These are phyloP conservation scores for Amanita molliuscula DNA, from an alignment of 768 basidiomycete species.

Conservation along the genomic window DNA sequence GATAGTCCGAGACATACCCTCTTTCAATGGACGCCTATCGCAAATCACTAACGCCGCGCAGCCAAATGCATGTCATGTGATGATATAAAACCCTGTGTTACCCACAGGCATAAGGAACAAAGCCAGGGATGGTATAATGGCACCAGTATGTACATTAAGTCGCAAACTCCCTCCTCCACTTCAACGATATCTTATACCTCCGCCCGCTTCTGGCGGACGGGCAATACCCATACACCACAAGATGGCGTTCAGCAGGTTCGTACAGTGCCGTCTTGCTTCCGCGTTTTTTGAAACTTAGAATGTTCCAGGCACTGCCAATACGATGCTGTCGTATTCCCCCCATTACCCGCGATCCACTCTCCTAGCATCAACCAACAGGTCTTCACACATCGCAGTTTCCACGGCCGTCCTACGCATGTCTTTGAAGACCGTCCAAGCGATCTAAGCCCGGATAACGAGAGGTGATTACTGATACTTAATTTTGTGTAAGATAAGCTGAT, in stretches of 20 bases:
- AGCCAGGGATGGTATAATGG: background rate
- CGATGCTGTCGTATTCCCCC: constrained; percentile 30
- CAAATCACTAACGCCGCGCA: background rate
- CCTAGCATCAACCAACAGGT: constrained; percentile 39
- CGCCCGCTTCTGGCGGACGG: background rate
- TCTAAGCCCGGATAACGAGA: constrained; percentile 75
- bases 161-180: background rate
- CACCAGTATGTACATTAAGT: background rate
- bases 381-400: constrained; percentile 69
- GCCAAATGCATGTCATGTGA: background rate
- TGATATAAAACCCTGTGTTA: background rate
- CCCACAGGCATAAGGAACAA: constrained; percentile 5
- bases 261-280: background rate
- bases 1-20: too few relatives aligned
- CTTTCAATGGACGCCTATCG: too few relatives aligned
- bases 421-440: constrained; percentile 70
- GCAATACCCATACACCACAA: background rate
- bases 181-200: background rate
- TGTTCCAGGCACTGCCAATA: background rate
- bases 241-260: background rate
- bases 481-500: background rate
- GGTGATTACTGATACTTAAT: constrained; percentile 25
- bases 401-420: constrained; percentile 58
- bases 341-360: constrained; percentile 46
- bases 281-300: background rate